phyloP scores from a whole-genome alignment of 1,284 basidiomycete genomes.

The Cyathus pygmaeus region DNA sequence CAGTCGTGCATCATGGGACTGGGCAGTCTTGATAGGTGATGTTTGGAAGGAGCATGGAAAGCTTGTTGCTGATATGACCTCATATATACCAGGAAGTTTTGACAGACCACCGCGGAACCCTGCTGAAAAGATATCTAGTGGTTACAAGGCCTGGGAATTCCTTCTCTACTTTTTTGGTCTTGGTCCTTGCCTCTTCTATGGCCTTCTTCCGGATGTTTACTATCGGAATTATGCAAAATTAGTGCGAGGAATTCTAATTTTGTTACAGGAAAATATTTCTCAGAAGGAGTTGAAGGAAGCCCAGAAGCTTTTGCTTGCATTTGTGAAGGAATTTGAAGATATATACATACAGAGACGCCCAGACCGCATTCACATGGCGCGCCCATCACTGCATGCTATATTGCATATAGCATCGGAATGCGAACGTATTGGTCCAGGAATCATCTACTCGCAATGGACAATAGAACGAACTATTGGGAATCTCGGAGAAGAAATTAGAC shows the following conservation, averaged over 20 bases:
- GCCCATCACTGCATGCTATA: constrained; percentile 32
- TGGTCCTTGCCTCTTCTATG: constrained; percentile 44
- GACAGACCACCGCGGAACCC: constrained; percentile 47
- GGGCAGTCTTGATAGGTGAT: constrained; percentile 38
- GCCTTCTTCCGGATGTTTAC: constrained; percentile 38
- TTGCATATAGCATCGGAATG: constrained; percentile 30
- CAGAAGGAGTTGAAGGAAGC: constrained; percentile 23
- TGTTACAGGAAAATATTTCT: constrained; percentile 34
- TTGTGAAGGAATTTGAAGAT: constrained; percentile 37
- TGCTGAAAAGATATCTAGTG: constrained; percentile 48
- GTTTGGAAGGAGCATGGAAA: constrained; percentile 48
- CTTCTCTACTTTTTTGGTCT: constrained; percentile 47
- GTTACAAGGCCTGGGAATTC: constrained; percentile 53
- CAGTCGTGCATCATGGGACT: constrained; percentile 39
- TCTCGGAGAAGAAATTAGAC: constrained; percentile 5
- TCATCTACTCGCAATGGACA: constrained; percentile 17
- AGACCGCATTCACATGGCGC: constrained; percentile 36
- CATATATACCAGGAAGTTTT: constrained; percentile 41
- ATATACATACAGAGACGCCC: constrained; percentile 35
- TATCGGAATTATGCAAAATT: constrained; percentile 47
- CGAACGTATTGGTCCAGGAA: constrained; percentile 24
- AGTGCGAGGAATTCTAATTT: constrained; percentile 38
- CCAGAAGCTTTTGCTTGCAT: constrained; percentile 20
- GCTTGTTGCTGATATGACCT: constrained; percentile 30
- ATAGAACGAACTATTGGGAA: constrained; percentile 4